phyloP scores from a whole-genome alignment of 176 grass and related monocot genomes.

The Musa troglodytarum region DNA sequence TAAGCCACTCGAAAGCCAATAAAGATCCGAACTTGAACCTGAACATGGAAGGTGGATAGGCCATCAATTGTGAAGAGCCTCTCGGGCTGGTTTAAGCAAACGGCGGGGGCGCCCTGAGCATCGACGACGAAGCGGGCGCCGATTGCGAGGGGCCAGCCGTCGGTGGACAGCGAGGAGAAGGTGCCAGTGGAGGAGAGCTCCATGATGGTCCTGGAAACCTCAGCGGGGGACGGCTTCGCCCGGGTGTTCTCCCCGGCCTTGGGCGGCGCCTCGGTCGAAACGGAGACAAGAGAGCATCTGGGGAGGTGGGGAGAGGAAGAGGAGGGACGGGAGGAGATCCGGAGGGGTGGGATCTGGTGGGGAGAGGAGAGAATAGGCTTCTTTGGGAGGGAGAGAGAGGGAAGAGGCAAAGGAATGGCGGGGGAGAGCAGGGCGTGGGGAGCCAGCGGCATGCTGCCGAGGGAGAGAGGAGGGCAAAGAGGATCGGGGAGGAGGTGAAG shows the following conservation, averaged over 20 bases:
- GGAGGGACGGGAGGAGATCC: neutral
- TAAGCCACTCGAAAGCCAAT: neutral
- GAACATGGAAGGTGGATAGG: conserved; percentile 68
- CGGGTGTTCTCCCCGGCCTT: neutral
- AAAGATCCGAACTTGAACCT: conserved; percentile 29
- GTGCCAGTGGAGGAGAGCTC: conserved; percentile 70
- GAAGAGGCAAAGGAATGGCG: neutral
- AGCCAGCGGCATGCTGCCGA: conserved; percentile 13
- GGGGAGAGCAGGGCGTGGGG: conserved; percentile 23
- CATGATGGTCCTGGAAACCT: conserved; percentile 67
- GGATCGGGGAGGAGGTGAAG: neutral
- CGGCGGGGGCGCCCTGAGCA: conserved; percentile 45
- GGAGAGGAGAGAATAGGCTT: neutral
- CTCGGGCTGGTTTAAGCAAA: conserved; percentile 45
- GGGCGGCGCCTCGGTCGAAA: conserved; percentile 15
- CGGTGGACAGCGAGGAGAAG: conserved; percentile 37
- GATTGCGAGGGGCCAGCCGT: conserved; percentile 71
- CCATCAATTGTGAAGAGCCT: conserved; percentile 25
- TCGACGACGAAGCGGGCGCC: conserved; percentile 78
- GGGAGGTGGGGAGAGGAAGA: neutral
- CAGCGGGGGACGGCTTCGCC: conserved; percentile 45
- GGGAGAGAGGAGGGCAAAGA: neutral
- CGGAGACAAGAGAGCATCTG: conserved; percentile 24
- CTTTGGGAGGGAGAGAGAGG: conserved; percentile 3
- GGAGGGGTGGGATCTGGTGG: neutral